Evolutionary conservation across 208 protist genomes (phyloP), one percentile per base, ranked within the genome.

Genomic region (Polymyxa betae): DNA sequence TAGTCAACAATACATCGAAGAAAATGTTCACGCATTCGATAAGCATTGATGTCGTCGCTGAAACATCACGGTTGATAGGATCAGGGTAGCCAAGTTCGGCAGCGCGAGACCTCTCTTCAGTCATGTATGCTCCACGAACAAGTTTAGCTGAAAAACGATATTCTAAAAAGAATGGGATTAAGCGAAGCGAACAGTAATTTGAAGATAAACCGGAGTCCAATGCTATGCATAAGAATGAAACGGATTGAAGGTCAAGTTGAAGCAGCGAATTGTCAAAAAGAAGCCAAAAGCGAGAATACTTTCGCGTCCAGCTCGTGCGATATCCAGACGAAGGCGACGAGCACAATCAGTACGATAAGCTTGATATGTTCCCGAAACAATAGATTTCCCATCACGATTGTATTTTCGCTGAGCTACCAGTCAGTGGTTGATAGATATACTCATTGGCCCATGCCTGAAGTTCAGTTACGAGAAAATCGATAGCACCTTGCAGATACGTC

Each of bases 101-200:
- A 5, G 72, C 72, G 5, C 72, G 72, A 20, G 72, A 5, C 5
- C 72, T 5, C 40, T 82, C 72, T 43, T 82, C 72, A 20, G 35
- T 82, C 72, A 82, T 82, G n/a, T 82, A 82, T 5, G 72, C 72
- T 45, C 72, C 72, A 16, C 72, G 72, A 45, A 82, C 72, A 5
- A 82, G 72, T 43, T 82, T 82, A 82, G 72, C 72, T 20, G 72
- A 35, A 35, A 82, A 82, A 43, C 72, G 72, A 82, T 38, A 82
- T 5, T n/a, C 72, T 82, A 82, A 60, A 5, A 24, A 29, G 49
- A 60, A 60, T 24, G 49, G 49, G 49, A 60, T 24, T 60, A 5
- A 29, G 24, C 24, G 24, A 60, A 60, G 24, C 49, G 12, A 60
- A 60, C 49, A 60, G 49, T 24, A 60, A 60, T 24, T 60, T 60